Percentiles rank a stretch among this genome's conserved stretches.
Conservation (phyloP, 306 rosid species). For the Heteromeles arbutifolia region DNA sequence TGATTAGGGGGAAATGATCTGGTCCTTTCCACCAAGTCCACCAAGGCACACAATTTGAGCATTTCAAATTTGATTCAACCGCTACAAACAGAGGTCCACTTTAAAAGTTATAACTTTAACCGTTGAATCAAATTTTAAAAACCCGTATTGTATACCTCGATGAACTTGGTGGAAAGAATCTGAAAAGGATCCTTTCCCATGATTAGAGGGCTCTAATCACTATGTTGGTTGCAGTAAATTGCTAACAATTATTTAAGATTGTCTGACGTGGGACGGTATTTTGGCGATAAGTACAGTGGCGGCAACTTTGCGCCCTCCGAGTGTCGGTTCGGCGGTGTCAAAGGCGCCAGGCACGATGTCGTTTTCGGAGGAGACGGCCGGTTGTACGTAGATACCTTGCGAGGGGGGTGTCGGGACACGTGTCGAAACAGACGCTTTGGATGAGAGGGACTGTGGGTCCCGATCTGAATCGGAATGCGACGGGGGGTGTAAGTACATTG, state of each 20-base stretch:
- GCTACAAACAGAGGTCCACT: too few relatives aligned
- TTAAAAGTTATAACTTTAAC: too few relatives aligned
- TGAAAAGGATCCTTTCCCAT: too few relatives aligned
- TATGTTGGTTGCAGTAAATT: not conserved
- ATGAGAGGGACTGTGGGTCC: not conserved
- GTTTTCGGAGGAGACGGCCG: not conserved
- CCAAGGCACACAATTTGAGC: too few relatives aligned
- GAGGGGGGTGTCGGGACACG: constrained; percentile 7
- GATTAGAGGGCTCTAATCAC: not conserved
- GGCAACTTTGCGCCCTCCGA: constrained; percentile 7
- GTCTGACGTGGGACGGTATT: not conserved
- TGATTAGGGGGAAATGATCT: too few relatives aligned
- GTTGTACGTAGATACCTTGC: not conserved
- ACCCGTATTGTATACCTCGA: too few relatives aligned
- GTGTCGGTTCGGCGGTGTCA: constrained; percentile 29
- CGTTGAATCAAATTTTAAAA: too few relatives aligned
- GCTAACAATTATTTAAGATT: too few relatives aligned
- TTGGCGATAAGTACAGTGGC: constrained; percentile 11
- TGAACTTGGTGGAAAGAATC: too few relatives aligned
- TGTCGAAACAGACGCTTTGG: constrained; percentile 14
- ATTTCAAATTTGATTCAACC: too few relatives aligned
- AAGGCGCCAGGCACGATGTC: not conserved
- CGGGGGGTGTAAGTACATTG: not conserved
- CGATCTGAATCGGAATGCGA: not conserved
- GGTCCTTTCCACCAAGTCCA: too few relatives aligned